Percentiles rank a stretch among this genome's conserved stretches.
Conservation (phyloP, 2,329 filamentous ascomycete species). For the Taxawa tesnikishii region DNA sequence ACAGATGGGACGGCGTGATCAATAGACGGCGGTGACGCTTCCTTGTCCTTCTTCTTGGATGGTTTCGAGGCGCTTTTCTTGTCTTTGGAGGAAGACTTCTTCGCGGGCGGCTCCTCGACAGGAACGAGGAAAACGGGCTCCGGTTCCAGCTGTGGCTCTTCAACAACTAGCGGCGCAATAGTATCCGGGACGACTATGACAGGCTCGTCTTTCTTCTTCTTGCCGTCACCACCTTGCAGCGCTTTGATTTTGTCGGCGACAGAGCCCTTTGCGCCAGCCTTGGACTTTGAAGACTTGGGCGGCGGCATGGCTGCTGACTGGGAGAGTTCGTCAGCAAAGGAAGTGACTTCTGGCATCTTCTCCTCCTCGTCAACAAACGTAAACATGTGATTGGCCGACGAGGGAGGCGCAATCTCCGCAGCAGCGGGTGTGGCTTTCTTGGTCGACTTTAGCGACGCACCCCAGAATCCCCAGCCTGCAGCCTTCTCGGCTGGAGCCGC, state of each 20-base stretch:
- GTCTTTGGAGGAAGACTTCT: slow-evolving; percentile 9
- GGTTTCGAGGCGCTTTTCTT: slow-evolving; percentile 10
- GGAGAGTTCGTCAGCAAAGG: slow-evolving; percentile 26
- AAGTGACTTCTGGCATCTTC: slow-evolving; percentile 33
- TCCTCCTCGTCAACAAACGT: slow-evolving; percentile 19
- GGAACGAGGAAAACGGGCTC: slow-evolving; percentile 11
- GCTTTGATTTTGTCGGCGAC: slow-evolving; percentile 43
- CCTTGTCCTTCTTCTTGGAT: slow-evolving; percentile 8
- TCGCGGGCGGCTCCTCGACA: slow-evolving; percentile 6
- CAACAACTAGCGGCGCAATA: slow-evolving; percentile 9
- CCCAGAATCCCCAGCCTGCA: slow-evolving; percentile 30
- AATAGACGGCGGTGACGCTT: background rate
- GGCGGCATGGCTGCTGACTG: slow-evolving; percentile 24
- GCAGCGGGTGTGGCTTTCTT: slow-evolving; percentile 27
- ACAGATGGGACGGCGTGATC: slow-evolving; percentile 12
- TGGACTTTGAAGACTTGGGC: slow-evolving; percentile 28
- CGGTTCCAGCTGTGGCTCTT: slow-evolving; percentile 18
- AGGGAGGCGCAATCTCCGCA: slow-evolving; percentile 28
- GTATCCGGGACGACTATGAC: slow-evolving; percentile 17
- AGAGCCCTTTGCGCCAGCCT: slow-evolving; percentile 27
- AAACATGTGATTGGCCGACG: slow-evolving; percentile 28
- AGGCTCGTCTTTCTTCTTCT: slow-evolving; percentile 24
- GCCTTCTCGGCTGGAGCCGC: slow-evolving; percentile 14
- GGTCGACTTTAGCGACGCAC: slow-evolving; percentile 30
- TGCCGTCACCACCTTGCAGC: slow-evolving; percentile 23